Evolutionary conservation across 495 filamentous ascomycete species (phyloP).

Genomic region (Podospora anserina): DNA sequence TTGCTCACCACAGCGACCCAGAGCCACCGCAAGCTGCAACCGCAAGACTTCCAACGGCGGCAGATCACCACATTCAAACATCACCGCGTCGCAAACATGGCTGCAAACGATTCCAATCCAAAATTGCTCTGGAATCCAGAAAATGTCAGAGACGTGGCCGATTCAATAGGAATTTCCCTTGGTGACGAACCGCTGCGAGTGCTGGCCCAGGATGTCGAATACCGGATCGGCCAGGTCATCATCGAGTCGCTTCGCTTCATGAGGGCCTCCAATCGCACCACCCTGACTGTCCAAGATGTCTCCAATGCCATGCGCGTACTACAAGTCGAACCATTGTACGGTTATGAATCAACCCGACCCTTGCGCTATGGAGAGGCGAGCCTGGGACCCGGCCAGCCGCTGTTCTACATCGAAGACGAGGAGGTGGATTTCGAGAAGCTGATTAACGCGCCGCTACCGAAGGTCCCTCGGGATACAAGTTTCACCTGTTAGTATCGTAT

Average conservation of each 20-base stretch:
- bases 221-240: slow-evolving; percentile 84
- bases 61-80: background rate
- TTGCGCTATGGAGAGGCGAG: slow-evolving; percentile 90
- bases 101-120: slow-evolving; percentile 26
- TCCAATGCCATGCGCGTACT: slow-evolving; percentile 77
- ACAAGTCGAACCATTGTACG: slow-evolving; percentile 91
- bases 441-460: slow-evolving; percentile 92
- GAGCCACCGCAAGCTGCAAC: background rate
- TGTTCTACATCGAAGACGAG: slow-evolving; percentile 98
- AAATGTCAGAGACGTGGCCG: slow-evolving; percentile 89
- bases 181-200: slow-evolving; percentile 77
- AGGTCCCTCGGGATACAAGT: slow-evolving; percentile 86
- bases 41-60: background rate
- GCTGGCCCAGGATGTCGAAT: slow-evolving; percentile 91
- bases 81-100: slow-evolving; percentile 21
- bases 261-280: slow-evolving; percentile 79
- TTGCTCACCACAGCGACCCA: background rate
- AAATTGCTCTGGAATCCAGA: slow-evolving; percentile 87
- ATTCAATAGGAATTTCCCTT: slow-evolving; percentile 85
- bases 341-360: slow-evolving; percentile 85
- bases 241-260: slow-evolving; percentile 93
- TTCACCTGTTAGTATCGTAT: slow-evolving; percentile 67
- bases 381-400: slow-evolving; percentile 86
- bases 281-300: slow-evolving; percentile 80
- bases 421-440: slow-evolving; percentile 98